Evolutionary conservation across 129 eudicot genomes (phyloP).

Genomic region (Tagetes erecta): DNA sequence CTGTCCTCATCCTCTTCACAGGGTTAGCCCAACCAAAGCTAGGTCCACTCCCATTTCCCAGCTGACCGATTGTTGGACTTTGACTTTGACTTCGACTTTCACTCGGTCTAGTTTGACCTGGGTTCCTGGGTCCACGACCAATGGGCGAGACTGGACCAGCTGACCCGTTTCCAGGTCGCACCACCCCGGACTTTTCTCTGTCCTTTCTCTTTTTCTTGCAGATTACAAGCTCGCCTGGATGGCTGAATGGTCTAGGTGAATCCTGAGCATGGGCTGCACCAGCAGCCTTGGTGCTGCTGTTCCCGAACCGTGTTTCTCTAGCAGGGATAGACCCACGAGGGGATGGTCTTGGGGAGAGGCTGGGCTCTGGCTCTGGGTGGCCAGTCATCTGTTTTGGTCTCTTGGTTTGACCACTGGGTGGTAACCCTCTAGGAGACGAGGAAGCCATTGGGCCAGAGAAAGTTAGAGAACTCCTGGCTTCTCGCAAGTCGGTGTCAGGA

Average conservation of each 20-base stretch:
- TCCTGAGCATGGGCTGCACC: slow-evolving; percentile 33
- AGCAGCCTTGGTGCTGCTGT: slow-evolving; percentile 38
- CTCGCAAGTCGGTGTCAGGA: slow-evolving; percentile 78
- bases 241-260: slow-evolving; percentile 53
- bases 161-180: slow-evolving; percentile 50
- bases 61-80: slow-evolving; percentile 49
- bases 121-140: slow-evolving; percentile 57
- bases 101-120: slow-evolving; percentile 47
- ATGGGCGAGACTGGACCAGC: slow-evolving; percentile 64
- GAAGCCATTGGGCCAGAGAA: slow-evolving; percentile 54
- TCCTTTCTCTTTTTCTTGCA: slow-evolving; percentile 95
- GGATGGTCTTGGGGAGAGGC: slow-evolving; percentile 49
- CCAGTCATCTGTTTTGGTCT: slow-evolving; percentile 53
- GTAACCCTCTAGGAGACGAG: slow-evolving; percentile 54
- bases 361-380: slow-evolving; percentile 47
- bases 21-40: slow-evolving; percentile 89
- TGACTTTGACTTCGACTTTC: slow-evolving; percentile 50
- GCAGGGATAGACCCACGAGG: slow-evolving; percentile 49
- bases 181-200: slow-evolving; percentile 59
- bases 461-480: slow-evolving; percentile 70
- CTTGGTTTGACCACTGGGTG: slow-evolving; percentile 42
- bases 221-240: slow-evolving; percentile 93
- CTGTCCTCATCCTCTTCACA: slow-evolving; percentile 88
- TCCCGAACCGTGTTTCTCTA: slow-evolving; percentile 63
- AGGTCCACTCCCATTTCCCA: slow-evolving; percentile 48